Percentiles rank a stretch among this genome's conserved stretches.
These are phyloP conservation scores for Daldinia vernicosa DNA, from an alignment of 495 filamentous ascomycete genomes.

Conservation along the genomic window DNA sequence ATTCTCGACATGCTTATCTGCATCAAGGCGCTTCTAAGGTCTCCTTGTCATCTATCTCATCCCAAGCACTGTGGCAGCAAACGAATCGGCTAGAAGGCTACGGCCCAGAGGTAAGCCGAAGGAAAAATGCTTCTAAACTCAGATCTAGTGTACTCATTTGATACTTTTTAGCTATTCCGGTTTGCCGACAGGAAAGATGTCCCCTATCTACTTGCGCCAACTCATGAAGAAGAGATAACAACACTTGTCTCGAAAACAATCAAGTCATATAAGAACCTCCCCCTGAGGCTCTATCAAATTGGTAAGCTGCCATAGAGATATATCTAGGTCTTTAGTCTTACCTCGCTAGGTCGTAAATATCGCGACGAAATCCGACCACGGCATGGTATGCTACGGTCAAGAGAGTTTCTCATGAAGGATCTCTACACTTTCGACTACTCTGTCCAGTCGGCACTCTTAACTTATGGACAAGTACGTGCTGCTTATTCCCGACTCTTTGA, in stretches of 20 bases:
- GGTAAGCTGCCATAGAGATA: constrained; percentile 57
- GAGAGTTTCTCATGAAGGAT: constrained; percentile 98
- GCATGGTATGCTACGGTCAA: constrained; percentile 86
- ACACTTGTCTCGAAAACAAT: constrained; percentile 73
- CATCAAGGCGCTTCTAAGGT: constrained; percentile 82
- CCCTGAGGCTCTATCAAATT: constrained; percentile 90
- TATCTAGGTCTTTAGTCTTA: constrained; percentile 15
- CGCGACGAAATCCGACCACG: constrained; percentile 89
- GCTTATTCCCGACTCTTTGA: constrained; percentile 80
- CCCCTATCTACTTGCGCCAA: constrained; percentile 83
- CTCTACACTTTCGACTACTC: constrained; percentile 92
- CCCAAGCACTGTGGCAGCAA: constrained; percentile 82
- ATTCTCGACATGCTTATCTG: constrained; percentile 6
- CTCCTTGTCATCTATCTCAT: constrained; percentile 86
- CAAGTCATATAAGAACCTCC: constrained; percentile 88
- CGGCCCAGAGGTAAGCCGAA: constrained; percentile 66
- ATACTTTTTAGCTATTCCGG: constrained; percentile 70
- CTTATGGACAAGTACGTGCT: constrained; percentile 75
- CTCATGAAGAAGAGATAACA: constrained; percentile 97
- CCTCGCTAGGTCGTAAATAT: constrained; percentile 80
- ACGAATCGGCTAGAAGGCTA: constrained; percentile 60
- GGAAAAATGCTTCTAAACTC: neutral
- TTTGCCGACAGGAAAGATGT: constrained; percentile 81
- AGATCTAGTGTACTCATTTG: neutral
- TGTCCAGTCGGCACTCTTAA: constrained; percentile 70